phyloP scores from a whole-genome alignment of 495 filamentous ascomycete genomes.

The Penicillium simplicissimum region DNA sequence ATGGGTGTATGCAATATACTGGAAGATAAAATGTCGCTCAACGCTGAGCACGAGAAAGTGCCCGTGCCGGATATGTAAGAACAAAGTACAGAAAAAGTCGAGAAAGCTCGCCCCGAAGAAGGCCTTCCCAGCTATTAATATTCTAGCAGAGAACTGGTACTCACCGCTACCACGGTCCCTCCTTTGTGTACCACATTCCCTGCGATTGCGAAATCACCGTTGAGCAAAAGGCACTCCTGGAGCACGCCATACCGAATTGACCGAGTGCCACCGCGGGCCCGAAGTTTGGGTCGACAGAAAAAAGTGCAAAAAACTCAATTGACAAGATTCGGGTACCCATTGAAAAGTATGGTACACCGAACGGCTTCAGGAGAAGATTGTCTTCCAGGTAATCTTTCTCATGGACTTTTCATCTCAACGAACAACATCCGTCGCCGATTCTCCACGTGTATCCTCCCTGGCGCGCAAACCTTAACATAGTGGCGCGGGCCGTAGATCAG shows the following conservation, averaged over 20 bases:
- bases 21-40: background rate
- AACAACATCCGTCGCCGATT: background rate
- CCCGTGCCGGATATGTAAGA: background rate
- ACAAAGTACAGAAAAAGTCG: background rate
- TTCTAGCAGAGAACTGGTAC: background rate
- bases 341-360: background rate
- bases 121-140: background rate
- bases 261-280: slow-evolving; percentile 5
- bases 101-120: background rate
- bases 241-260: slow-evolving; percentile 23
- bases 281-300: slow-evolving; percentile 9
- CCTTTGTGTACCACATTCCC: slow-evolving; percentile 25
- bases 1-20: background rate
- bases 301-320: background rate
- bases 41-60: background rate
- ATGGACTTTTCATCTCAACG: background rate
- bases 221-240: slow-evolving; percentile 17
- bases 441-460: slow-evolving; percentile 8
- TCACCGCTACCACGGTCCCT: slow-evolving; percentile 11
- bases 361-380: background rate
- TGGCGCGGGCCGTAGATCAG: background rate
- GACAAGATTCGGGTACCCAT: background rate
- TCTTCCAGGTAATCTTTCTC: background rate
- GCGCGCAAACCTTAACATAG: slow-evolving; percentile 10
- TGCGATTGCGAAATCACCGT: slow-evolving; percentile 19